Percentiles rank a stretch among this genome's conserved stretches.
Evolutionary conservation across 176 grass and related monocot species (phyloP).

Genomic region (Oryza longistaminata): DNA sequence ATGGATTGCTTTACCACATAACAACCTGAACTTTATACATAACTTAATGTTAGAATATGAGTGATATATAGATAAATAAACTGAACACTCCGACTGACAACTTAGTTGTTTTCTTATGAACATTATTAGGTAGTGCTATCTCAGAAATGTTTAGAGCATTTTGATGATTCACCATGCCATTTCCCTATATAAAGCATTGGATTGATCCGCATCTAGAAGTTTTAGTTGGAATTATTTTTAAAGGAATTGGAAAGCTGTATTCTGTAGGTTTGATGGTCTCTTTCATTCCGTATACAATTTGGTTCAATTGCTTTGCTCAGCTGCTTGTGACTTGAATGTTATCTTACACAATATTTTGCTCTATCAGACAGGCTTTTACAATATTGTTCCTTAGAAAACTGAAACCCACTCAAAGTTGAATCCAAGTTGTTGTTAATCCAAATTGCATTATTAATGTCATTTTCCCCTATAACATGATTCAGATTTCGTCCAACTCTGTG

Average conservation of each 20-base stretch:
- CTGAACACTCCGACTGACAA: not conserved
- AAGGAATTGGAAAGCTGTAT: not conserved
- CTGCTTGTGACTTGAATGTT: not conserved
- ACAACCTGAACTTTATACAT: not conserved
- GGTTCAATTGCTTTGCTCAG: not conserved
- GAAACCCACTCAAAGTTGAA: not conserved
- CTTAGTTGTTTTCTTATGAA: conserved; percentile 14
- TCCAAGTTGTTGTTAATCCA: not conserved
- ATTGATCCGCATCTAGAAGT: not conserved
- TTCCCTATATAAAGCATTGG: not conserved
- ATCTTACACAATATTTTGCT: conserved; percentile 1
- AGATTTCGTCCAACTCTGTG: not conserved
- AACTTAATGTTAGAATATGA: not conserved
- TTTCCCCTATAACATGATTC: not conserved
- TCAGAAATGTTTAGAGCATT: not conserved
- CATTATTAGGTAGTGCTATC: conserved; percentile 2
- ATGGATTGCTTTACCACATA: not conserved
- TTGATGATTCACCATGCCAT: not conserved
- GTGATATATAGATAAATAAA: not conserved
- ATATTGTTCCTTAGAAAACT: not conserved
- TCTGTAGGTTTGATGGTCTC: not conserved
- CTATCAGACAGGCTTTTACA: not conserved
- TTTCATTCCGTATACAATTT: not conserved
- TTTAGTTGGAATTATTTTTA: conserved; percentile 1
- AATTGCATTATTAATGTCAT: not conserved